A percentile compares a stretch with the other conserved stretches of the same genome.
Conservation (phyloP, 768 basidiomycete species). For the Tricholoma furcatifolium region DNA sequence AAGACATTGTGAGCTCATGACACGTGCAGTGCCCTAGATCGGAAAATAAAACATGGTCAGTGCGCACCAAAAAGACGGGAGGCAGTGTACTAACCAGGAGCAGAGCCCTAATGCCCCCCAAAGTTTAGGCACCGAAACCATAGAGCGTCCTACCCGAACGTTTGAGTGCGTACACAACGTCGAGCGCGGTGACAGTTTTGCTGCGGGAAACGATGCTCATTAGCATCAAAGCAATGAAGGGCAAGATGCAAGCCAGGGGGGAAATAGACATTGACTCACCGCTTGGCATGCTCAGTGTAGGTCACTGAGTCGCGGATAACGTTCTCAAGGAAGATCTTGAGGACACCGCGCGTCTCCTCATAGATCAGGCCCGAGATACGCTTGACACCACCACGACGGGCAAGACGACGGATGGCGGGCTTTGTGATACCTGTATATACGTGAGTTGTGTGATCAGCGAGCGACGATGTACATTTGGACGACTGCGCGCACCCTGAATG, state of each 20-base stretch:
- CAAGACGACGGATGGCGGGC: slow-evolving; percentile 1
- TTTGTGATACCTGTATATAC: neutral
- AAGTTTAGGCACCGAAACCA: slow-evolving; percentile 1
- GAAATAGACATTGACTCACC: neutral
- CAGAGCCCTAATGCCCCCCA: too few species aligned
- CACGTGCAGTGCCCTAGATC: too few species aligned
- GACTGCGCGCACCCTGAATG: slow-evolving; percentile 53
- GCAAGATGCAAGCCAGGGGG: neutral
- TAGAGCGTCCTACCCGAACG: slow-evolving; percentile 1
- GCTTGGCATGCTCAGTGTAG: slow-evolving; percentile 1
- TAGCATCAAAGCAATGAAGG: neutral
- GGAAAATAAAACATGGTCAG: too few species aligned
- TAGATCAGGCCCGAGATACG: neutral
- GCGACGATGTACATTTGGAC: neutral
- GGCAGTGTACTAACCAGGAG: too few species aligned
- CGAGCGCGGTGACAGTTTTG: neutral
- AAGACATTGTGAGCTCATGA: too few species aligned
- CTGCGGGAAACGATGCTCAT: neutral
- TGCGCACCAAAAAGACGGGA: too few species aligned
- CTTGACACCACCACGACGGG: slow-evolving; percentile 5
- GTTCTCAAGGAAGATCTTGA: slow-evolving; percentile 1
- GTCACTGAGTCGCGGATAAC: slow-evolving; percentile 1
- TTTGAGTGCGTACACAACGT: slow-evolving; percentile 5
- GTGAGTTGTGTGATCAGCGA: neutral
- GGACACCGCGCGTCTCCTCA: neutral